A percentile compares a stretch with the other conserved stretches of the same genome.
These are phyloP conservation scores for Candida pini DNA, from an alignment of 805 yeast genomes.

Conservation along the genomic window DNA sequence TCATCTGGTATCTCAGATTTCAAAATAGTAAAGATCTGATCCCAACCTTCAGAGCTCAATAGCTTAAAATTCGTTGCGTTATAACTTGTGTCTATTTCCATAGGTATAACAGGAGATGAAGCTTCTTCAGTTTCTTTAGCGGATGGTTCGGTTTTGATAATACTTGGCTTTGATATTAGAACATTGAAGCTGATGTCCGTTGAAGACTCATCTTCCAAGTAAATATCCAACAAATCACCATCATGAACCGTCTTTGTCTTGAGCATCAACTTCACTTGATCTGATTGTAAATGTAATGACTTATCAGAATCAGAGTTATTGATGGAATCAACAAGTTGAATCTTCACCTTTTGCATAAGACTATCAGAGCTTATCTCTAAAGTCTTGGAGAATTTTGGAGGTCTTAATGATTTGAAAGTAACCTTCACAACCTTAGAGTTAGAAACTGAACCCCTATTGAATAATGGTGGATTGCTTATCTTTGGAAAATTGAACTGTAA, in stretches of 20 bases:
- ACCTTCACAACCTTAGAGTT: constrained; percentile 18
- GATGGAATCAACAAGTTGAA: constrained; percentile 26
- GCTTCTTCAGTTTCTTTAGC: background rate
- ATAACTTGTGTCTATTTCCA: background rate
- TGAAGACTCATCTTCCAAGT: constrained; percentile 13
- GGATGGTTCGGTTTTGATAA: background rate
- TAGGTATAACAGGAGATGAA: background rate
- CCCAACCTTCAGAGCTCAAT: constrained; percentile 28
- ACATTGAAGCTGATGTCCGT: constrained; percentile 29
- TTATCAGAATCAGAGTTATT: constrained; percentile 23
- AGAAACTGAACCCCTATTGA: constrained; percentile 26
- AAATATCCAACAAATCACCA: constrained; percentile 26
- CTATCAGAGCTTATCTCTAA: constrained; percentile 17
- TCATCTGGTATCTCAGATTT: constrained; percentile 25
- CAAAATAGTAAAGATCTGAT: constrained; percentile 28
- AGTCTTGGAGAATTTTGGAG: constrained; percentile 54
- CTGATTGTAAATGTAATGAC: constrained; percentile 20
- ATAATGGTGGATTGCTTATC: constrained; percentile 23
- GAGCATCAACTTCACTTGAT: constrained; percentile 40
- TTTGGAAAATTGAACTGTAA: constrained; percentile 11
- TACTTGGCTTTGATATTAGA: constrained; percentile 23
- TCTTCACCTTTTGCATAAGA: constrained; percentile 33
- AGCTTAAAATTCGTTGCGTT: background rate
- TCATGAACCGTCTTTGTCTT: constrained; percentile 49
- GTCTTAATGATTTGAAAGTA: constrained; percentile 59